These are phyloP conservation scores for Volvariella surrecta DNA, from an alignment of 1,284 basidiomycete genomes.

Conservation along the genomic window DNA sequence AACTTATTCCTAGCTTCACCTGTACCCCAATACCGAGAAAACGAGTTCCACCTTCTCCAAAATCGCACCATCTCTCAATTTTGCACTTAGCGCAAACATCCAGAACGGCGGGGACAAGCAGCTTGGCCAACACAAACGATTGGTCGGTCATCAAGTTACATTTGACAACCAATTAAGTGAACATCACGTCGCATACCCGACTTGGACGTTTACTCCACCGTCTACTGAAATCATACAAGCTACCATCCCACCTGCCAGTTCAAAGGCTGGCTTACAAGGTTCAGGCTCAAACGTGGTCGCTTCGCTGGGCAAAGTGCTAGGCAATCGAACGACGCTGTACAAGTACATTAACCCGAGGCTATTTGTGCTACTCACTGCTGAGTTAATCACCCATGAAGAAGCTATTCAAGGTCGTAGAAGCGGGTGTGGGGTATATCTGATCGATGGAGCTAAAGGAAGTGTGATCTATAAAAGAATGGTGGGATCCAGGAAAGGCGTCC, in stretches of 20 bases:
- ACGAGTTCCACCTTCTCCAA: slow-evolving; percentile 38
- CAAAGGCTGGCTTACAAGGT: no score
- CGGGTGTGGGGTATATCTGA: slow-evolving; percentile 61
- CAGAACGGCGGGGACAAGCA: slow-evolving; percentile 16
- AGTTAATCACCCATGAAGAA: neutral
- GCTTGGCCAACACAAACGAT: slow-evolving; percentile 30
- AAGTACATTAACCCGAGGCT: slow-evolving; percentile 91
- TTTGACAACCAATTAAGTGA: slow-evolving; percentile 34
- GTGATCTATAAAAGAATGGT: slow-evolving; percentile 59
- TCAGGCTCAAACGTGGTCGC: slow-evolving; percentile 49
- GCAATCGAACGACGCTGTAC: slow-evolving; percentile 84
- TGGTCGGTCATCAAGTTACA: slow-evolving; percentile 50
- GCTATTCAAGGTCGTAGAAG: slow-evolving; percentile 12
- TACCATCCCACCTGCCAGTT: slow-evolving; percentile 42
- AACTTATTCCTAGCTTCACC: no score
- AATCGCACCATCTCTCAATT: no score
- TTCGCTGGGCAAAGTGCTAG: slow-evolving; percentile 76
- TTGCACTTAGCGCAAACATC: slow-evolving; percentile 43
- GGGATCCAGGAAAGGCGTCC: slow-evolving; percentile 24
- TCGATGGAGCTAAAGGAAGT: slow-evolving; percentile 76
- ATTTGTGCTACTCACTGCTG: slow-evolving; percentile 55
- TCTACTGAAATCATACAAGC: slow-evolving; percentile 42
- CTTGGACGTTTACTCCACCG: slow-evolving; percentile 59
- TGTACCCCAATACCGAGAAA: slow-evolving; percentile 62
- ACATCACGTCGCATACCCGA: slow-evolving; percentile 46